Percentiles rank a stretch among this genome's conserved stretches.
Conservation (phyloP, 768 basidiomycete genomes). For the Mycena venus region DNA sequence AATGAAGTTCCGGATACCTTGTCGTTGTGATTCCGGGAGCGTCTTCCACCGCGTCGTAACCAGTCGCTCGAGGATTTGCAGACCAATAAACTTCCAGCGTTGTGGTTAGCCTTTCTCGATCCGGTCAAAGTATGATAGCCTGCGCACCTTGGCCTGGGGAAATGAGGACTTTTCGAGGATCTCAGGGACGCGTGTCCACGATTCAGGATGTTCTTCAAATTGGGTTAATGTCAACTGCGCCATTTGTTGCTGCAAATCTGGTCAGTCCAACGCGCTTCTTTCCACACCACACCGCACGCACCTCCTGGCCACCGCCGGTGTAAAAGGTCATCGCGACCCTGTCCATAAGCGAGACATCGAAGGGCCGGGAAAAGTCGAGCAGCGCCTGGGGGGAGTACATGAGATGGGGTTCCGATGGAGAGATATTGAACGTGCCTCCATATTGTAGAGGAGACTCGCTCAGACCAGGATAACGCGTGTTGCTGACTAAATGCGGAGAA, state of each 20-base stretch:
- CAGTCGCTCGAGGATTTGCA: constrained; percentile 96
- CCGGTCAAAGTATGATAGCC: constrained; percentile 14
- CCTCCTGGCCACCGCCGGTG: constrained; percentile 85
- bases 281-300: constrained; percentile 46
- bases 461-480: constrained; percentile 28
- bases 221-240: constrained; percentile 96
- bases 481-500: constrained; percentile 16
- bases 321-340: constrained; percentile 95
- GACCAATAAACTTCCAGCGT: constrained; percentile 84
- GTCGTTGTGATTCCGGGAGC: constrained; percentile 93
- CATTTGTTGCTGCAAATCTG: constrained; percentile 92
- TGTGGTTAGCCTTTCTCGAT: constrained; percentile 29
- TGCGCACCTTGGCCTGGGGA: constrained; percentile 91
- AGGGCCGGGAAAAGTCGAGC: constrained; percentile 93
- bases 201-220: constrained; percentile 95
- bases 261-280: too few species aligned
- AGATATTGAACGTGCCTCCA: constrained; percentile 38
- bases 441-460: not conserved
- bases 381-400: constrained; percentile 71
- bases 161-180: constrained; percentile 89
- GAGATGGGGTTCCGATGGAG: constrained; percentile 7
- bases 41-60: constrained; percentile 97
- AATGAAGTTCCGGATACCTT: constrained; percentile 97
- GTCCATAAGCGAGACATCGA: constrained; percentile 94
- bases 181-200: constrained; percentile 97